Evolutionary conservation across 225 moss, liverwort and hornwort species (phyloP).

Genomic region (Pseudoscleropodium purum): DNA sequence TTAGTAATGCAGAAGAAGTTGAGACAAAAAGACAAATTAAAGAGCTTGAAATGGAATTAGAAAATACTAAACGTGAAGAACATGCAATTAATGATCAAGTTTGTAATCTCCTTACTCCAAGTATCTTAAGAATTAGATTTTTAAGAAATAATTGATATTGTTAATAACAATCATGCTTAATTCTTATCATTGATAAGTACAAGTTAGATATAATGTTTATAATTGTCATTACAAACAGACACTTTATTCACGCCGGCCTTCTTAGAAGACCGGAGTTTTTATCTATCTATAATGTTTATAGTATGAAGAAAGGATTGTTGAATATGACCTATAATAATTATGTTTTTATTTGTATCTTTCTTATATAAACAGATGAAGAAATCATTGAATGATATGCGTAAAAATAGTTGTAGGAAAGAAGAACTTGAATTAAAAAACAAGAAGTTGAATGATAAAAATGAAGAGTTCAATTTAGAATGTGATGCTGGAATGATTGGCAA

Average conservation of each 20-base stretch:
- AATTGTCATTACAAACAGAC: too few species aligned
- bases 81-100: conserved; percentile 55
- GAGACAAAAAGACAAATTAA: conserved; percentile 48
- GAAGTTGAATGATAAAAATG: conserved; percentile 49
- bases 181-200: too few species aligned
- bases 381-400: conserved; percentile 57
- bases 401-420: conserved; percentile 59
- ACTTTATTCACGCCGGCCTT: too few species aligned
- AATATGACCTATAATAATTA: too few species aligned
- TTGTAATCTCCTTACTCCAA: background rate
- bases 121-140: background rate
- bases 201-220: background rate
- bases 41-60: conserved; percentile 57
- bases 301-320: background rate
- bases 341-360: background rate
- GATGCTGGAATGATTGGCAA: conserved; percentile 56
- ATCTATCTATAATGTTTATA: too few species aligned
- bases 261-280: too few species aligned
- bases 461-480: conserved; percentile 60
- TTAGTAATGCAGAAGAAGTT: conserved; percentile 40
- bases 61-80: conserved; percentile 44
- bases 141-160: background rate
- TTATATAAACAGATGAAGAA: conserved; percentile 50
- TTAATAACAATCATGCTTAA: too few species aligned
- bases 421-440: conserved; percentile 48